A percentile compares a stretch with the other conserved stretches of the same genome.
These are phyloP conservation scores for Scytalidium lignicola DNA, from an alignment of 2,329 filamentous ascomycete genomes.

Conservation along the genomic window DNA sequence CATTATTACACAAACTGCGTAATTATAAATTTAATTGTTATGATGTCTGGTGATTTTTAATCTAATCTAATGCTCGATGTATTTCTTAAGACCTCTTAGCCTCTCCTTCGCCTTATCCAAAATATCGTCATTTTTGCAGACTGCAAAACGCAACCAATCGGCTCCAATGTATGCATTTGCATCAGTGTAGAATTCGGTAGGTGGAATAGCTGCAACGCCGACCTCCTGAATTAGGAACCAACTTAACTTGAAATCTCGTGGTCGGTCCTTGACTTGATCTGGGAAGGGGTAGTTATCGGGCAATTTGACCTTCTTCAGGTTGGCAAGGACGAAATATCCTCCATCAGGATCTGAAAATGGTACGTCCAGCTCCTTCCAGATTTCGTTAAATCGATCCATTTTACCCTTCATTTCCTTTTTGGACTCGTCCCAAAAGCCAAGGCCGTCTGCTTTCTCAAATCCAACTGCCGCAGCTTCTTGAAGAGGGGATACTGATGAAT, in stretches of 20 bases:
- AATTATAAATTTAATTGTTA: too few species aligned
- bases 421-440: constrained; percentile 82
- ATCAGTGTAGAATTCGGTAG: constrained; percentile 94
- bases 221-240: constrained; percentile 98
- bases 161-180: constrained; percentile 78
- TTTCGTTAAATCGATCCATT: constrained; percentile 78
- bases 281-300: constrained; percentile 86
- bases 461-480: constrained; percentile 93
- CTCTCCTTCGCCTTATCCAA: constrained; percentile 74
- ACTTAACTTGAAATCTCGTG: constrained; percentile 87
- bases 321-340: constrained; percentile 95
- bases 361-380: constrained; percentile 70
- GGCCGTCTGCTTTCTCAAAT: constrained; percentile 81
- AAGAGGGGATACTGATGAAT: constrained; percentile 84
- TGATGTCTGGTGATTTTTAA: neutral
- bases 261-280: constrained; percentile 75
- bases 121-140: constrained; percentile 91
- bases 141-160: constrained; percentile 90
- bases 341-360: constrained; percentile 73
- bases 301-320: constrained; percentile 81
- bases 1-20: too few species aligned
- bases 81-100: constrained; percentile 53
- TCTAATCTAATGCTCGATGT: constrained; percentile 39
- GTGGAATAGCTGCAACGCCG: constrained; percentile 91
- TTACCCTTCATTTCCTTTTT: constrained; percentile 86